Base-by-base conservation (phyloP, 106 monocot species). In the Apostasia shenzhenica region DNA sequence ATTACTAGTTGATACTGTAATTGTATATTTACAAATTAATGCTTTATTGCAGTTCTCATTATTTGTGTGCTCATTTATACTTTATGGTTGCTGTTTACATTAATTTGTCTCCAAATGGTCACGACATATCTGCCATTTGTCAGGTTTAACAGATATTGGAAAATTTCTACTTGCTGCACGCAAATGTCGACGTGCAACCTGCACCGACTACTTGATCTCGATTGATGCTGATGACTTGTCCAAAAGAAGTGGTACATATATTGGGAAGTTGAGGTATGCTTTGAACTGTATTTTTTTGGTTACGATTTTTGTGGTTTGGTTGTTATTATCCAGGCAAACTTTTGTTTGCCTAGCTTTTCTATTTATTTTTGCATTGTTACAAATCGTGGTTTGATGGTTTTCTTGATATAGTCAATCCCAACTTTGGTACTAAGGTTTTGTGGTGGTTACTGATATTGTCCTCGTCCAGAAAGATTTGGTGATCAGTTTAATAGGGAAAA, bases 101-200 rank as follows among this genome's bases (percentile, higher is more conserved):
- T n/a, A n/a, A n/a, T n/a, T n/a, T n/a, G n/a, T n/a, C n/a, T n/a
- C n/a, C n/a, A n/a, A n/a, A n/a, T n/a, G 26, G 26, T 26, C 26
- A 26, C 26, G 26, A 26, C 26, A 26, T 26, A 26, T 26, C 26
- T 26, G 0, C 26, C 26, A 26, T 26, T 8, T 67, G 12, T 9
- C 84, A 91, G 88, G 81, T 59, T 74, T 91, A 47, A 64, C 78
- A 43, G 91, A 95, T 75, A 76, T 79, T 76, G 95, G 88, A 3
- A 95, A 95, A 71, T 88, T 95, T 75, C 84, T 95, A 48, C 73
- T 95, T 48, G 83, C 82, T 79, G 95, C 91, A 54, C 77, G 83
- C 13, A 95, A 79, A 78, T 75, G 74, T 38, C 76, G 95, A 39
- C 85, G 78, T 38, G 75, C 85, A 55, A 82, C 91, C 11, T 86